A percentile compares a stretch with the other conserved stretches of the same genome.
Evolutionary conservation across 352 stramenopile species (phyloP).

Genomic region (Thraustotheca clavata): DNA sequence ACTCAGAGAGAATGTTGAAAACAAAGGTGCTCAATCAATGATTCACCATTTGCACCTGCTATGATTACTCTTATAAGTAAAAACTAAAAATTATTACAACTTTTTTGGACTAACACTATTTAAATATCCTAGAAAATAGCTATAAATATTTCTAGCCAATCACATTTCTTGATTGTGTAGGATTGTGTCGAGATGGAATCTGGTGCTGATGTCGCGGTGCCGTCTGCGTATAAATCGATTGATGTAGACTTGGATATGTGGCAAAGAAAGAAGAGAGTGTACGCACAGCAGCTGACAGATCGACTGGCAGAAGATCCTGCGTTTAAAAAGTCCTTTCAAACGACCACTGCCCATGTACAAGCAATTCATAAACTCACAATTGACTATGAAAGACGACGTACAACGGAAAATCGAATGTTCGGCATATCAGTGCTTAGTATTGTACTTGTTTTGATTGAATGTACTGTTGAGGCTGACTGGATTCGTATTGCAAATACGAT

Average conservation of each 20-base stretch:
- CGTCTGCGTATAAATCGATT: neutral
- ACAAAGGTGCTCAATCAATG: no score
- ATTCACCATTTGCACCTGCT: no score
- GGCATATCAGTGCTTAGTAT: conserved; percentile 47
- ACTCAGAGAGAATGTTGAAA: no score
- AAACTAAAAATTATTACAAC: no score
- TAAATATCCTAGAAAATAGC: no score
- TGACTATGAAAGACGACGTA: conserved; percentile 47
- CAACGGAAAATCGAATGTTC: conserved; percentile 50
- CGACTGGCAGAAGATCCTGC: conserved; percentile 6
- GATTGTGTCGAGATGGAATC: no score
- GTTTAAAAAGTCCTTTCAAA: conserved; percentile 1
- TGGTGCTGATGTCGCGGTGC: no score
- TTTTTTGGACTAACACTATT: no score
- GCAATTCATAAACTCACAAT: conserved; percentile 19
- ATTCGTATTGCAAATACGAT: conserved; percentile 36
- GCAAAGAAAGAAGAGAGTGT: conserved; percentile 17
- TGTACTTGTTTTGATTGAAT: conserved; percentile 55
- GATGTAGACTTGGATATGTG: conserved; percentile 15
- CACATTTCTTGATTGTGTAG: no score
- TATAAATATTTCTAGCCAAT: no score
- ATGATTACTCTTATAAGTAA: no score
- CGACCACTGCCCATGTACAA: conserved; percentile 4
- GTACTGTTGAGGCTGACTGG: conserved; percentile 27
- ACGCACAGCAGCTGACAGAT: conserved; percentile 15